phyloP scores from a whole-genome alignment of 1,284 basidiomycete species.

The Trametes sp. region DNA sequence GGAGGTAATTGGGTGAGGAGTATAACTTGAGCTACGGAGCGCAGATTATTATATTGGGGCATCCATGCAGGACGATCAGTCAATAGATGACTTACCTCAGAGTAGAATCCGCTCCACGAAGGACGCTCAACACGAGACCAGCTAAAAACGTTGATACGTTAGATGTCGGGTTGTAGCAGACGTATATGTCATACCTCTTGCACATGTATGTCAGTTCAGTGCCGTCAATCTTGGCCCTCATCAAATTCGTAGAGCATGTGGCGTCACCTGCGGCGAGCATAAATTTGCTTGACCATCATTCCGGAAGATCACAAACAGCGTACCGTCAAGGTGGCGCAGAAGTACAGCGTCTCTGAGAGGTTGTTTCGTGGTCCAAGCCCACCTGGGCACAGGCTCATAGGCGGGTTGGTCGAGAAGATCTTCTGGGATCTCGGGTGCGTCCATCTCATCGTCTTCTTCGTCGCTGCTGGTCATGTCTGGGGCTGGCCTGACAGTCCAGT shows the following conservation, averaged over 20 bases:
- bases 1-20: conserved; percentile 55
- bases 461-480: conserved; percentile 5
- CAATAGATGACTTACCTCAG: conserved; percentile 31
- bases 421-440: background rate
- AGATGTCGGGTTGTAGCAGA: background rate
- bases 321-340: background rate
- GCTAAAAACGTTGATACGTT: conserved; percentile 13
- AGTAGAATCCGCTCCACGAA: conserved; percentile 31
- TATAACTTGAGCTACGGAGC: conserved; percentile 46
- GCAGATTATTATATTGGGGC: background rate
- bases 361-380: background rate
- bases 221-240: conserved; percentile 26
- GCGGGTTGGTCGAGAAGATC: background rate
- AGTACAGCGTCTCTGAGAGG: background rate
- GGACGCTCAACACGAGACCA: conserved; percentile 26
- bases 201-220: conserved; percentile 54
- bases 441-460: conserved; percentile 5
- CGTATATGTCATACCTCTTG: conserved; percentile 49
- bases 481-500: background rate
- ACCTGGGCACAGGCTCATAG: background rate
- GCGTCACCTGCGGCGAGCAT: background rate
- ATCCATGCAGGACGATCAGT: no score
- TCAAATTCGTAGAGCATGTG: conserved; percentile 44
- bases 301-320: background rate
- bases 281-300: background rate